Evolutionary conservation across 164 flowering plant species (phyloP).

Genomic region (Macadamia tetraphylla): DNA sequence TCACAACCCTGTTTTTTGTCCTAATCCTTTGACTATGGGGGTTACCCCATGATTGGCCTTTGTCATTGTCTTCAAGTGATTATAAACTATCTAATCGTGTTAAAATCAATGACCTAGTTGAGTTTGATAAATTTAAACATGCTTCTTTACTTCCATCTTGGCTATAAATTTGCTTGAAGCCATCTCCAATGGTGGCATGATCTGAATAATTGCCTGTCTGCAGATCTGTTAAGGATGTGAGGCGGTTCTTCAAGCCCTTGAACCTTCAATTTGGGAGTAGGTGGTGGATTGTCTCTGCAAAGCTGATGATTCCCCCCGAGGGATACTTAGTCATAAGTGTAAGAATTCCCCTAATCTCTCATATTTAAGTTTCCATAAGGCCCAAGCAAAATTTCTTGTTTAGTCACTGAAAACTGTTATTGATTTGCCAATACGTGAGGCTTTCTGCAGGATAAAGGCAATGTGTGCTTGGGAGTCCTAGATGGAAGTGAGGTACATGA

Average conservation of each 20-base stretch:
- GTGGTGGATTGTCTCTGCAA: constrained; percentile 51
- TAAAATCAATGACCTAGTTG: no score
- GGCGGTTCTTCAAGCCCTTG: constrained; percentile 54
- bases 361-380: neutral
- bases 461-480: constrained; percentile 74
- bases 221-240: constrained; percentile 54
- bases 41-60: no score
- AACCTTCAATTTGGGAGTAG: constrained; percentile 53
- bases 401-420: neutral
- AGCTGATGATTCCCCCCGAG: constrained; percentile 57
- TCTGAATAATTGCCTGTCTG: constrained; percentile 5
- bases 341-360: constrained; percentile 16
- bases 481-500: constrained; percentile 66
- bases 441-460: constrained; percentile 54
- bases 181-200: neutral
- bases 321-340: constrained; percentile 62
- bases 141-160: no score
- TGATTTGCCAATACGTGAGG: constrained; percentile 2
- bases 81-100: no score
- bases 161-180: no score
- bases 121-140: no score
- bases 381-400: neutral
- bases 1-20: no score
- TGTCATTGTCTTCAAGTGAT: no score
- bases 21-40: no score